phyloP scores from a whole-genome alignment of 352 stramenopile genomes.

The Pythium dissimile region DNA sequence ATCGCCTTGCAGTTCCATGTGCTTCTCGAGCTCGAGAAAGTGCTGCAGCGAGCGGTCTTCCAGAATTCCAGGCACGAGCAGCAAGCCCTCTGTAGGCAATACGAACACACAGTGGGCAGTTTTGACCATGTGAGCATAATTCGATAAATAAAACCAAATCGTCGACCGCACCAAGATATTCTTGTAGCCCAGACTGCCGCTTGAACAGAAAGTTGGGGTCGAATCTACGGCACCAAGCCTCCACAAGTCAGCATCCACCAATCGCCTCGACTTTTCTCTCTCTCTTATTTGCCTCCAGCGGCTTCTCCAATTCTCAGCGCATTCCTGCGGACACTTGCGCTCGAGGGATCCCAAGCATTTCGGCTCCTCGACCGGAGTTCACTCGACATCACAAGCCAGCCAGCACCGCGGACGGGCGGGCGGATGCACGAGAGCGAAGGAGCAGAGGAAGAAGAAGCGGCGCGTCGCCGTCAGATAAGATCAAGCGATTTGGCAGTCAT shows the following conservation, averaged over 20 bases:
- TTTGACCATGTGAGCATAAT: too few relatives aligned
- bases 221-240: slow-evolving; percentile 39
- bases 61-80: slow-evolving; percentile 68
- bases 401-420: too few relatives aligned
- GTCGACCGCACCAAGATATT: slow-evolving; percentile 52
- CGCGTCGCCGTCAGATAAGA: slow-evolving; percentile 59
- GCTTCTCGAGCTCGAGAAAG: slow-evolving; percentile 79
- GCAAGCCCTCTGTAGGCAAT: slow-evolving; percentile 34
- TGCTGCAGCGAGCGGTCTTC: slow-evolving; percentile 74
- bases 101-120: too few relatives aligned
- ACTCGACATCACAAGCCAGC: neutral
- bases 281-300: neutral
- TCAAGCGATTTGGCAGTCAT: slow-evolving; percentile 88
- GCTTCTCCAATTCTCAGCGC: slow-evolving; percentile 13
- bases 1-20: slow-evolving; percentile 62
- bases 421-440: neutral
- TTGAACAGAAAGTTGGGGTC: slow-evolving; percentile 81
- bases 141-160: neutral
- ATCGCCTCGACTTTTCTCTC: neutral
- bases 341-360: neutral
- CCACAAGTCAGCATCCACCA: neutral
- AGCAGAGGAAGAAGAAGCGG: neutral
- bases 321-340: slow-evolving; percentile 11
- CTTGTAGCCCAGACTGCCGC: slow-evolving; percentile 65
- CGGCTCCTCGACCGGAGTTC: neutral